These are phyloP conservation scores for Trichoderma sp. DNA, from an alignment of 2,329 filamentous ascomycete species.

Conservation along the genomic window DNA sequence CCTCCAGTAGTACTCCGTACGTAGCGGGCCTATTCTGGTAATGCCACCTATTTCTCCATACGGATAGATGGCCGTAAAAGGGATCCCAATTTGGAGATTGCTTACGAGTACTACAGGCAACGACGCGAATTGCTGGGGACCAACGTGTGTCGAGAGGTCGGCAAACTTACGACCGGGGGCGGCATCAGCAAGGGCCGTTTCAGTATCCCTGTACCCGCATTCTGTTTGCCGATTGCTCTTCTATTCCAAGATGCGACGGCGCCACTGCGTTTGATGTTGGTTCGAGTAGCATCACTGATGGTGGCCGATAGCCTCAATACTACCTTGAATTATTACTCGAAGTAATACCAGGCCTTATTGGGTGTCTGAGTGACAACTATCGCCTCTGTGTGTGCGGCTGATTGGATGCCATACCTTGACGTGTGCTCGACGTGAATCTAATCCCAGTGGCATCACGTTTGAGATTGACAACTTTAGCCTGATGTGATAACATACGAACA, in stretches of 20 bases:
- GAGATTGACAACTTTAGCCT: not conserved
- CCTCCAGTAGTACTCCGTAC: not conserved
- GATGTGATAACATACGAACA: not conserved
- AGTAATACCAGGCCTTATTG: not conserved
- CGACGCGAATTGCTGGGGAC: not conserved
- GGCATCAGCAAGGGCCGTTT: not conserved
- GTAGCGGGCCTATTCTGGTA: not conserved
- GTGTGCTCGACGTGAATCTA: not conserved
- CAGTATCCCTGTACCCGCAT: not conserved
- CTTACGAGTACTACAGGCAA: not conserved
- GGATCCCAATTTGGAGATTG: not conserved
- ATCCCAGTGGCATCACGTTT: not conserved
- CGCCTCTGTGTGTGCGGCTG: not conserved
- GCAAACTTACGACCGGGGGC: not conserved
- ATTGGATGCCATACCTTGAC: not conserved
- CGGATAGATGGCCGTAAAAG: not conserved
- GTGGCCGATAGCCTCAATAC: not conserved
- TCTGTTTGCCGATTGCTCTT: not conserved
- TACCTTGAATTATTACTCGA: not conserved
- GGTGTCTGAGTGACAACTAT: not conserved
- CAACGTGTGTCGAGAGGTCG: not conserved
- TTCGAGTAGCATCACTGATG: not conserved
- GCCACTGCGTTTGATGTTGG: not conserved
- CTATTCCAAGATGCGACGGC: not conserved
- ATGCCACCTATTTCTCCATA: not conserved